These are phyloP conservation scores for Quercus tomentella DNA, from an alignment of 331 rosid species.

Conservation along the genomic window DNA sequence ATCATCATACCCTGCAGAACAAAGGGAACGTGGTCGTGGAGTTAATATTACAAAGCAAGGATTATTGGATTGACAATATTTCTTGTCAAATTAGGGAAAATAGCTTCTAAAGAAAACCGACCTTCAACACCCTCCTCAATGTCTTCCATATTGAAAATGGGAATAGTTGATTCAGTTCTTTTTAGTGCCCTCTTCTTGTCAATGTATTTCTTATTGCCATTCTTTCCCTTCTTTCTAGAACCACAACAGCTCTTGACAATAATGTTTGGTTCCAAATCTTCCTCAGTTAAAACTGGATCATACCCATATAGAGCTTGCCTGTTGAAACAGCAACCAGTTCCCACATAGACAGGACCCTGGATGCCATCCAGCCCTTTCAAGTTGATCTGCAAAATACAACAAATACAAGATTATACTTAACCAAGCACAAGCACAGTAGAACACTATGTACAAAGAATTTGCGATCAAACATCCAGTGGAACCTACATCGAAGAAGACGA, in stretches of 20 bases:
- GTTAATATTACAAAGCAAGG: slow-evolving; percentile 3
- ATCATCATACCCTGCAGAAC: slow-evolving; percentile 83
- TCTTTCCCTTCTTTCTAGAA: slow-evolving; percentile 77
- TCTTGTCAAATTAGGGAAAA: background rate
- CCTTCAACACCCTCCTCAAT: slow-evolving; percentile 99
- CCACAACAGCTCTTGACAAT: slow-evolving; percentile 96
- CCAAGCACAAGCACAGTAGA: background rate
- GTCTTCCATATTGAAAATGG: slow-evolving; percentile 93
- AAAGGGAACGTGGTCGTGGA: background rate
- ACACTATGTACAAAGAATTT: background rate
- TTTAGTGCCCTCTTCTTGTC: slow-evolving; percentile 86
- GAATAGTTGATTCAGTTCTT: slow-evolving; percentile 90
- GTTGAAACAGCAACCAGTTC: slow-evolving; percentile 99
- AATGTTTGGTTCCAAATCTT: slow-evolving; percentile 90
- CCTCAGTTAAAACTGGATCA: slow-evolving; percentile 88
- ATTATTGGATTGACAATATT: background rate
- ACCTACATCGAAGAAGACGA: slow-evolving; percentile 95
- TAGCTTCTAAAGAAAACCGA: slow-evolving; percentile 23
- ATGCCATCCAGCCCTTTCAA: slow-evolving; percentile 95
- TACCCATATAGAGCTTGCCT: slow-evolving; percentile 98
- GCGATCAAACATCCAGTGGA: background rate
- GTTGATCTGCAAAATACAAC: slow-evolving; percentile 59
- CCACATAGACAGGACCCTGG: slow-evolving; percentile 99
- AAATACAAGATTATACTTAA: slow-evolving; percentile 3
- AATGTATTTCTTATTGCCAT: slow-evolving; percentile 58